Evolutionary conservation across 2,329 filamentous ascomycete genomes (phyloP).

Genomic region (Penicillium sp.): DNA sequence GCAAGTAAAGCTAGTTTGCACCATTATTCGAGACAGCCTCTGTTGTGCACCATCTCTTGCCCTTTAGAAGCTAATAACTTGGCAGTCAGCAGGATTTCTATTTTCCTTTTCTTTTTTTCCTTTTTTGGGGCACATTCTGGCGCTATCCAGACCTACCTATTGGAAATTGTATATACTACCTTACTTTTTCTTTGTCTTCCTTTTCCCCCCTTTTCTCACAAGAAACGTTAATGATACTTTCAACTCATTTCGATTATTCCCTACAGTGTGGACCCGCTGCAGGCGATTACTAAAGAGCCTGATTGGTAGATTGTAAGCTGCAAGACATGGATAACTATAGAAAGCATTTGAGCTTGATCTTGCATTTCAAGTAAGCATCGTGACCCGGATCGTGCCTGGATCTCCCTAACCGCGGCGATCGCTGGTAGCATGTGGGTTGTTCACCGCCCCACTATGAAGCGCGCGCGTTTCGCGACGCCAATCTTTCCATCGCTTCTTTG

Average conservation of each 20-base stretch:
- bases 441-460: no score
- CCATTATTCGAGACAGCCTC: not conserved
- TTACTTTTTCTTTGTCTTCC: not conserved
- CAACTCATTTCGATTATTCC: not conserved
- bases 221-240: not conserved
- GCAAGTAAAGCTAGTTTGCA: slow-evolving; percentile 25
- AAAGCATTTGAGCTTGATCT: not conserved
- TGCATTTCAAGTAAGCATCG: no score
- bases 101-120: no score
- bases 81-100: not conserved
- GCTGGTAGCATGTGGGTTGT: no score
- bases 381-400: no score
- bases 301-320: no score
- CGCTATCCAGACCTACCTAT: not conserved
- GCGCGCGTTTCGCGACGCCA: no score
- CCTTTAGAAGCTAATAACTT: not conserved
- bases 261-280: not conserved
- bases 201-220: not conserved
- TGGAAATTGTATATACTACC: slow-evolving; percentile 3
- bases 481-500: not conserved
- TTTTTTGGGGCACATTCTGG: not conserved
- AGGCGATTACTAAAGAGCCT: not conserved
- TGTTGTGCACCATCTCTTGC: not conserved
- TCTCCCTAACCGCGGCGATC: no score
- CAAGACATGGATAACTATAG: not conserved